phyloP scores from a whole-genome alignment of 1,284 basidiomycete genomes.

The Fomitopsis schrenkii region DNA sequence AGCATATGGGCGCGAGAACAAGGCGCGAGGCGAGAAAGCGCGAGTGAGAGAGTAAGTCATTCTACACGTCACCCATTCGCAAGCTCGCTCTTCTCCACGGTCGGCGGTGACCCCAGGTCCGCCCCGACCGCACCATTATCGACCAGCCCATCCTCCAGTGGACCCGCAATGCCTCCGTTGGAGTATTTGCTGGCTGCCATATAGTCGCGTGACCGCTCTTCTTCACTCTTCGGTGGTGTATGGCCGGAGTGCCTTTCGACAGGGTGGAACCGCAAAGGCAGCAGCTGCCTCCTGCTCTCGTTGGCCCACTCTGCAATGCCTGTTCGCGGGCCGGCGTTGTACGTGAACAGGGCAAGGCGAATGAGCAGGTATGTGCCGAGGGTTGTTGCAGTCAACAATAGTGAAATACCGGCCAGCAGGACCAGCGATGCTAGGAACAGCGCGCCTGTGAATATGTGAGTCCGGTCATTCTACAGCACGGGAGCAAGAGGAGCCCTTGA shows the following conservation, averaged over 20 bases:
- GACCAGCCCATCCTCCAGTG: neutral
- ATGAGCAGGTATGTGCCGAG: conserved; percentile 2
- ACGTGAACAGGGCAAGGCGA: conserved; percentile 1
- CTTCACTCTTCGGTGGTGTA: neutral
- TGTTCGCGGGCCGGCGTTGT: neutral
- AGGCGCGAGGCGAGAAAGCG: neutral
- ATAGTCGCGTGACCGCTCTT: neutral
- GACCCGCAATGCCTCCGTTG: neutral
- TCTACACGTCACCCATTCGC: neutral
- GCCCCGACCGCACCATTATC: neutral
- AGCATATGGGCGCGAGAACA: neutral
- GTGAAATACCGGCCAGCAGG: conserved; percentile 1
- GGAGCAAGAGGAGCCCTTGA: neutral
- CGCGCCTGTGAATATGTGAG: conserved; percentile 1
- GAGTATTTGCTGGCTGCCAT: neutral
- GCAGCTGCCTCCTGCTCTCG: conserved; percentile 1
- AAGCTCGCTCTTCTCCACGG: neutral
- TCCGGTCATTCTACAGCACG: neutral
- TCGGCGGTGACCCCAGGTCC: neutral
- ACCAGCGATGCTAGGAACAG: conserved; percentile 1
- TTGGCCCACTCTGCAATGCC: conserved; percentile 3
- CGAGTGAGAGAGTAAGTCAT: neutral
- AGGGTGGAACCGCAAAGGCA: neutral
- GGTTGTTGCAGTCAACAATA: conserved; percentile 4
- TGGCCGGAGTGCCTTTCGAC: neutral